Evolutionary conservation across 495 filamentous ascomycete species (phyloP).

Genomic region (Platismatia glauca): DNA sequence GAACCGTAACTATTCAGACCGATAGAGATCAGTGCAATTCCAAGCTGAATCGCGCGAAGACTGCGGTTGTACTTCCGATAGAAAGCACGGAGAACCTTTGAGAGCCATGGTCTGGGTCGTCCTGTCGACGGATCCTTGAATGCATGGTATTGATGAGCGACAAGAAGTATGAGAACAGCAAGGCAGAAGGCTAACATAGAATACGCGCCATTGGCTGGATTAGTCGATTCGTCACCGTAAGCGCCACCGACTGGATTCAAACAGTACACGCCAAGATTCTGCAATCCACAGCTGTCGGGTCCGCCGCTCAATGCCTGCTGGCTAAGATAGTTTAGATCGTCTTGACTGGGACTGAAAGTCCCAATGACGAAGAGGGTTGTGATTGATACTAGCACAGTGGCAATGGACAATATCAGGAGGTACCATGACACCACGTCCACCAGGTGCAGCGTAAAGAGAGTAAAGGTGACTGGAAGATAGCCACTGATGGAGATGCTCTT

Average conservation of each 20-base stretch:
- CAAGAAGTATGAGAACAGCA: background rate
- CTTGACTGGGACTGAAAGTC: conserved; percentile 6
- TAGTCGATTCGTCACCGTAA: background rate
- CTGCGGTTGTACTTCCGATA: background rate
- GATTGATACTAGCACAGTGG: conserved; percentile 17
- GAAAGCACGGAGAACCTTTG: background rate
- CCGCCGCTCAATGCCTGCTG: conserved; percentile 2
- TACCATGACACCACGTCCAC: conserved; percentile 24
- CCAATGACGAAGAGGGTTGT: conserved; percentile 18
- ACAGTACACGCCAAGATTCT: conserved; percentile 5
- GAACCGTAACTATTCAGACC: background rate
- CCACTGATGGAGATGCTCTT: conserved; percentile 20
- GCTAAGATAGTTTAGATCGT: background rate
- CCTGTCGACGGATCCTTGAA: background rate
- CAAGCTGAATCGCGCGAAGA: background rate
- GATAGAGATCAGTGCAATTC: background rate
- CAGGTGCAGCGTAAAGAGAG: conserved; percentile 18
- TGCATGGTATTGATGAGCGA: conserved; percentile 1
- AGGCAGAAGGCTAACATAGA: conserved; percentile 8
- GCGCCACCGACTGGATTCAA: background rate
- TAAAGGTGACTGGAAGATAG: conserved; percentile 22
- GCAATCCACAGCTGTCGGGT: conserved; percentile 7
- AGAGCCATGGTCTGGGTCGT: background rate
- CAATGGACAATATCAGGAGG: conserved; percentile 14
- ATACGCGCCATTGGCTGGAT: background rate